phyloP scores from a whole-genome alignment of 2,329 filamentous ascomycete genomes.

The Lasiodiplodia gonubiensis region DNA sequence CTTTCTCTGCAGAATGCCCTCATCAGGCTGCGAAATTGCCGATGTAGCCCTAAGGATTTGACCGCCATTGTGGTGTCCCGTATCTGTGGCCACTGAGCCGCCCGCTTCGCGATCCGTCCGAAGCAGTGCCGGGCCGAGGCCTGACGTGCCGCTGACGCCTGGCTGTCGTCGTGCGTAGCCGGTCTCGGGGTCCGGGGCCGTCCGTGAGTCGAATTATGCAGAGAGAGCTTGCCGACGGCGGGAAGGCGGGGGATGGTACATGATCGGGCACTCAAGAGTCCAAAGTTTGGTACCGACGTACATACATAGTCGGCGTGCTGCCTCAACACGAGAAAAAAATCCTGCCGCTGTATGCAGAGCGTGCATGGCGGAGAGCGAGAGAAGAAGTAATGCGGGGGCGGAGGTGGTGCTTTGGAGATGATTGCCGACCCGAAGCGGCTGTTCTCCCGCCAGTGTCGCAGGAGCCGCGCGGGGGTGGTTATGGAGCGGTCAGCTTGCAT shows the following conservation, averaged over 20 bases:
- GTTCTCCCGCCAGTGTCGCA: neutral
- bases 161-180: neutral
- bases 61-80: neutral
- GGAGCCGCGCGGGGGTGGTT: neutral
- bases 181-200: neutral
- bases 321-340: neutral
- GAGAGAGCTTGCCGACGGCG: neutral
- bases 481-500: neutral
- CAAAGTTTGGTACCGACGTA: neutral
- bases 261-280: neutral
- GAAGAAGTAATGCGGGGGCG: neutral
- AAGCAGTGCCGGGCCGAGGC: slow-evolving; percentile 18
- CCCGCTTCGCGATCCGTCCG: slow-evolving; percentile 7
- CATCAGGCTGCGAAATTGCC: neutral
- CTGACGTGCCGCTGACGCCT: neutral
- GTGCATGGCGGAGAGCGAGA: neutral
- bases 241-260: neutral
- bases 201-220: neutral
- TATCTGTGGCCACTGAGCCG: slow-evolving; percentile 4
- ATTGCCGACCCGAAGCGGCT: neutral
- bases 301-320: neutral
- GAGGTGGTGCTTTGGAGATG: neutral
- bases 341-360: neutral
- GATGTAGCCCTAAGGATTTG: neutral
- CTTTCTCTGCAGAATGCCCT: neutral